Conservation (phyloP, 805 yeast species). For the Wickerhamiella hasegawae region DNA sequence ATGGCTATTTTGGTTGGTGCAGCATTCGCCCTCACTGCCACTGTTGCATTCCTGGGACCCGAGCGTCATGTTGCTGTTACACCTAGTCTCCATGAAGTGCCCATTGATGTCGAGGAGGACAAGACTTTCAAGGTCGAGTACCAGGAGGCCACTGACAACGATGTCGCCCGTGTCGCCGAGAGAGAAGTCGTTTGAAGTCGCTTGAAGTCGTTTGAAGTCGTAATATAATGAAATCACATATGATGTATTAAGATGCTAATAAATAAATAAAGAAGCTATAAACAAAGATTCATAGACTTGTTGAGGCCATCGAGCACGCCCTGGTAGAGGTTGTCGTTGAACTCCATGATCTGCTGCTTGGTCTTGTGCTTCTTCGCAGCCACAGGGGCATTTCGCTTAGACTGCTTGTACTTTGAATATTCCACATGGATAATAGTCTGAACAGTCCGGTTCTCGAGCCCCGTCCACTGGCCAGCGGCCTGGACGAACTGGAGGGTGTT, state of each 20-base stretch:
- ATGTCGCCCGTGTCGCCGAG: constrained; percentile 9
- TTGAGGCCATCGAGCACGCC: constrained; percentile 11
- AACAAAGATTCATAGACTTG: constrained; percentile 16
- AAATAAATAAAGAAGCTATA: no score
- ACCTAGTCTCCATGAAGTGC: constrained; percentile 1
- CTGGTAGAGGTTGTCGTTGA: constrained; percentile 16
- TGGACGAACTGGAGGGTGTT: constrained; percentile 12
- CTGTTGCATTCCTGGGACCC: constrained; percentile 40
- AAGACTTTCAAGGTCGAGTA: constrained; percentile 1
- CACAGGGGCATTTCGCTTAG: constrained; percentile 15
- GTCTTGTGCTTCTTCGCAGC: constrained; percentile 17
- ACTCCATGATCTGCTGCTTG: constrained; percentile 31
- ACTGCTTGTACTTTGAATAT: constrained; percentile 3
- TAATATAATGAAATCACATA: no score
- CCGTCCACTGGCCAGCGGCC: constrained; percentile 13
- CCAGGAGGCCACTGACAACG: not conserved
- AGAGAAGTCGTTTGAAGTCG: no score
- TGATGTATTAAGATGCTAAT: no score
- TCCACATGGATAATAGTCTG: constrained; percentile 9
- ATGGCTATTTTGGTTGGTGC: constrained; percentile 58
- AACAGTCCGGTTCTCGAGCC: constrained; percentile 14
- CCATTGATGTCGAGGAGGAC: constrained; percentile 1
- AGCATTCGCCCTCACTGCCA: constrained; percentile 36
- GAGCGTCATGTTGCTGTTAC: constrained; percentile 24
- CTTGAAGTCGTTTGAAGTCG: no score